Base-by-base conservation (phyloP, 2,329 filamentous ascomycete genomes). In the Dactylellina cionopaga region DNA sequence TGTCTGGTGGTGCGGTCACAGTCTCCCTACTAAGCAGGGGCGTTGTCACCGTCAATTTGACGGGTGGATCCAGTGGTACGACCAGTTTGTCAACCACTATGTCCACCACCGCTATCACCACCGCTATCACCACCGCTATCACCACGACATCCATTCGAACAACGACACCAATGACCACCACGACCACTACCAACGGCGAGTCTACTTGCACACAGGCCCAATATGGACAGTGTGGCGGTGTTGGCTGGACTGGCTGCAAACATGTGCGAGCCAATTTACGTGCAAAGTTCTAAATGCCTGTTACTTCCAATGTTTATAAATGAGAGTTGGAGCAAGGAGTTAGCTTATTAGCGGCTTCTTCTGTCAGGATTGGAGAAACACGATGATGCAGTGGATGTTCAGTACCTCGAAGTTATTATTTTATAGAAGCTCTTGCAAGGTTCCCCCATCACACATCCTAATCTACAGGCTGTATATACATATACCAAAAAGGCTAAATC, bases 181-280 rank as follows among this genome's bases (percentile, higher is more conserved):
- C 22, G 74, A 75, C 39, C 15, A 25, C 1, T 5, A 54, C 27
- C 10, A 58, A 37, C 9, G 46, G 37, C 2, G 17, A 13, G 7
- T 5, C n/a, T 27, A 25, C 55, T 4, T 54, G 37, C 10, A n/a
- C 49, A 1, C 27, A 31, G 5, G 10, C 15, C 2, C 63, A 68
- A 29, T 71, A 52, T 49, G 43, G 11, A 4, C 66, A 71, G 35
- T 71, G 78, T 52, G 78, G 78, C 52, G 78, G 79, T 17, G 65
- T 63, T 13, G 66, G 66, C 15, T 79, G 75, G 76, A 76, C 62
- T 46, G 78, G 79, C 29, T 74, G 76, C n/a, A 79, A 75, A 75
- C 74, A 25, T 80, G 78, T 56, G 76, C 76, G 22, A 74, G 76
- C 25, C 77, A 76, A 51, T 78, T 74, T 27, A 75, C 68, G 25